Evolutionary conservation across 2,329 filamentous ascomycete species (phyloP).

Genomic region (Cladobotryum mycophilum): DNA sequence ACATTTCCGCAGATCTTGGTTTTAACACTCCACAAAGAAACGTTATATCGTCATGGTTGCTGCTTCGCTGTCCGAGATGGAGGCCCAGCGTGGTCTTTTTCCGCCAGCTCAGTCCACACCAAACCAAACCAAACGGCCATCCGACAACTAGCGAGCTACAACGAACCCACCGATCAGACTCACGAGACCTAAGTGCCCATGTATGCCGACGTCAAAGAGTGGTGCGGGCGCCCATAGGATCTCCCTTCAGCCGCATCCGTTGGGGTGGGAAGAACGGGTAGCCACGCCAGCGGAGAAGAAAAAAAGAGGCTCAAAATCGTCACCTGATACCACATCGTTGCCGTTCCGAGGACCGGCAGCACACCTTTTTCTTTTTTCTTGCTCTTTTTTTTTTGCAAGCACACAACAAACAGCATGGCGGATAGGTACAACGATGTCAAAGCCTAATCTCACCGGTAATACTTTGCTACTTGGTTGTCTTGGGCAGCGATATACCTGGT

Average conservation of each 20-base stretch:
- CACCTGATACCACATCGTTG: too few relatives aligned
- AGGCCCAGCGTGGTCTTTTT: too few relatives aligned
- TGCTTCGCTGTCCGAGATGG: too few relatives aligned
- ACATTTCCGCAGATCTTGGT: too few relatives aligned
- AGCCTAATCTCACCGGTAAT: constrained; percentile 18
- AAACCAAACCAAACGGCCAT: too few relatives aligned
- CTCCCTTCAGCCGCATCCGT: constrained; percentile 6
- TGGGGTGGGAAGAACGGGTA: neutral
- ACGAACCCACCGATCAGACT: constrained; percentile 1
- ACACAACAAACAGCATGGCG: constrained; percentile 1
- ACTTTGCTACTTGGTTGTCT: constrained; percentile 9
- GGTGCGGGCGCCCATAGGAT: neutral
- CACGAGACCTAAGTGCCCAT: constrained; percentile 11
- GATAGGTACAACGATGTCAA: constrained; percentile 9
- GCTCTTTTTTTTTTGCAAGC: too few relatives aligned
- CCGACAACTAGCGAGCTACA: too few relatives aligned
- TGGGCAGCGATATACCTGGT: constrained; percentile 20
- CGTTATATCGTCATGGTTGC: too few relatives aligned
- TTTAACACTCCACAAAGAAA: too few relatives aligned
- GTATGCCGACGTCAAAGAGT: constrained; percentile 12
- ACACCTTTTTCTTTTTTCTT: constrained; percentile 1
- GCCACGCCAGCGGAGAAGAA: neutral
- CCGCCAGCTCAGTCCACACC: too few relatives aligned
- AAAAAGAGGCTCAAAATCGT: too few relatives aligned
- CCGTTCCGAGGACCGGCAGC: neutral